Percentiles rank a stretch among this genome's conserved stretches.
Conservation (phyloP, 2,329 filamentous ascomycete species). For the Diaporthe sp. region DNA sequence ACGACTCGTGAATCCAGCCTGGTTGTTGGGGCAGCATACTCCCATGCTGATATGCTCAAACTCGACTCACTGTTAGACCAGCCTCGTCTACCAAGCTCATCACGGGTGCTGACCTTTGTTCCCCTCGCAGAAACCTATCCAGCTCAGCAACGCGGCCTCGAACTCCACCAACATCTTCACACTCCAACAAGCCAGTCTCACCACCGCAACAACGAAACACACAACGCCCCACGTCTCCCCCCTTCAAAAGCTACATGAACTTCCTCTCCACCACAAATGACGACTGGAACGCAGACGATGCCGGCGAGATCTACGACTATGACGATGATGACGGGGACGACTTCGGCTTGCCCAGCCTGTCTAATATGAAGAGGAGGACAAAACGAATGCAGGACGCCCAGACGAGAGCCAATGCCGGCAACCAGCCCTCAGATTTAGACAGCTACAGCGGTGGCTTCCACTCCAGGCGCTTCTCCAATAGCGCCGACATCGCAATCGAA, state of each 20-base stretch:
- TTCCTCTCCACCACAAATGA: constrained; percentile 86
- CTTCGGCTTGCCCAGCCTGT: constrained; percentile 92
- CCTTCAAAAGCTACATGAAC: constrained; percentile 82
- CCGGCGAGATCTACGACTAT: constrained; percentile 82
- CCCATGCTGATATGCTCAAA: constrained; percentile 94
- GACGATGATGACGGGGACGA: constrained; percentile 94
- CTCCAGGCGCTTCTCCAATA: constrained; percentile 77
- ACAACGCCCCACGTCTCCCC: constrained; percentile 72
- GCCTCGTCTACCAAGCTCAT: background rate
- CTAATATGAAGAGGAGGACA: constrained; percentile 86
- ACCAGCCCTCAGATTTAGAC: constrained; percentile 36
- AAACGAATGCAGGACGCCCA: constrained; percentile 65
- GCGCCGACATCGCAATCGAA: constrained; percentile 94
- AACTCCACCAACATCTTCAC: constrained; percentile 77
- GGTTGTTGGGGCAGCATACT: constrained; percentile 95
- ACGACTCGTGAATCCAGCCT: constrained; percentile 74
- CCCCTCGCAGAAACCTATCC: constrained; percentile 38
- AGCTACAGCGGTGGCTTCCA: constrained; percentile 28
- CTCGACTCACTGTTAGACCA: constrained; percentile 81
- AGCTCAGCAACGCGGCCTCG: constrained; percentile 75
- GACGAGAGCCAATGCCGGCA: constrained; percentile 49
- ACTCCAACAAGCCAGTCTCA: constrained; percentile 59
- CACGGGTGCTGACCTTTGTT: constrained; percentile 42
- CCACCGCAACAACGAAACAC: constrained; percentile 58
- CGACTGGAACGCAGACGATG: constrained; percentile 83